Evolutionary conservation across 352 stramenopile genomes (phyloP), one percentile per base, ranked within the genome.

Genomic region (Globisporangium irregulare): DNA sequence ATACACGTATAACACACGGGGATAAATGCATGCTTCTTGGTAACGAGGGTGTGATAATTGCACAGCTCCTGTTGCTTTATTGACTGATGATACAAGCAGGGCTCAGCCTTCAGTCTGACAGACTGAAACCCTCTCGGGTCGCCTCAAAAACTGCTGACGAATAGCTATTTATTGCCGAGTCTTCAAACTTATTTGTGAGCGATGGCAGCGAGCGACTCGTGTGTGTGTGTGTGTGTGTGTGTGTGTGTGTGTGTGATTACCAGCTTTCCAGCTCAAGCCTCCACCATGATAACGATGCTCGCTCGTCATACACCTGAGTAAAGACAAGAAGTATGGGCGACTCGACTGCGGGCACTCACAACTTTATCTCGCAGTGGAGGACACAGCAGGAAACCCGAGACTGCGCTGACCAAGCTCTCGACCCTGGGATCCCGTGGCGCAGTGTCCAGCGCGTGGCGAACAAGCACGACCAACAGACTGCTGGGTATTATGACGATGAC

Each of bases 361-460:
- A 58, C 29, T 83, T 78, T 55, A 59, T 76, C 32, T 77, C 76
- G 1, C 69, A 79, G 24, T 83, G 76, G 76, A 29, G 74, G 74
- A 29, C 62, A 20, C 73, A 67, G 2, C 66, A 78, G 46, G 55
- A 59, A 2, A 22, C n/a, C 20, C 64, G 67, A 20, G 38, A 53
- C 6, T 57, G 59, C 14, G 61, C 29, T 3, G 29, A 2, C 38
- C 22, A 43, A 20, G 38, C 1, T 38, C 67, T 55, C 36, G 71
- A 63, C 43, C 25, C 24, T 20, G 59, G 14, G 25, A 43, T 68
- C 25, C 67, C 71, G 20, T 78, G 66, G 65, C 70, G 62, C 10
- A 60, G 74, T 57, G 62, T 75, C 29, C 56, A 81, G 62, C 72
- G 67, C 4, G 69, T 81, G 54, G 69, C 73, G 36, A 50, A 9